Evolutionary conservation across 2,329 filamentous ascomycete genomes (phyloP), one percentile per base, ranked within the genome.

Genomic region (Daldinia sp.): DNA sequence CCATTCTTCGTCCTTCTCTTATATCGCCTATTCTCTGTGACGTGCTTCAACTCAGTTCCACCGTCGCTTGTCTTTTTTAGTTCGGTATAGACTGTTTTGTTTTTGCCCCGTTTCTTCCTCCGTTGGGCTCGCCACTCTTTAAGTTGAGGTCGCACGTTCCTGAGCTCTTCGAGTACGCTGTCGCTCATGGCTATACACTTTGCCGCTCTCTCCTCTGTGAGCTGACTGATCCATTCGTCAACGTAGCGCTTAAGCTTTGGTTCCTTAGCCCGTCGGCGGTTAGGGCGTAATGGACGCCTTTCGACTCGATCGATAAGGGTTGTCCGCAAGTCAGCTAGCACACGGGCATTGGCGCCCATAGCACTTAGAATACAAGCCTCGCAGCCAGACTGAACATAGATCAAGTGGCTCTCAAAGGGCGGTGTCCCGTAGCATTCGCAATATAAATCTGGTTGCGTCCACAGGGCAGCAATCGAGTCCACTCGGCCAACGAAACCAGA

Each of bases 291-390:
- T 35, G n/a, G 2, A 2, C 70, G 73, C 15, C 74, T 67, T 60
- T 75, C 75, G 23, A 70, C 69, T 37, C 86, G 80, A 35, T 81
- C 80, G 9, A 82, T 30, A 60, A 87, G 72, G 44, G 79, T 77
- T 2, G 84, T 81, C 30, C 82, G 76, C 35, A 89, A 72, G 71
- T 86, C 85, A 5, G 78, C 74, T 2, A 89, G 75, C 1, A 82
- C 70, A 15, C 79, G 74, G 4, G 73, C 75, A 35, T 80, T 79
- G 0, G 82, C 83, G 1, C 86, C 86, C 0, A 89, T 73, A 2
- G 79, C 78, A 1, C 84, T 80, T 12, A 89, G 74, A 30, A 86
- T 82, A 68, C 87, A 89, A 1, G 85, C 86, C 72, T 87, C 83
- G 68, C 87, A 89, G 13, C 79, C 77, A 6, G 74, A 79, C 33